These are phyloP conservation scores for Cryptococcus sp. DNA, from an alignment of 1,284 basidiomycete genomes.

Conservation along the genomic window DNA sequence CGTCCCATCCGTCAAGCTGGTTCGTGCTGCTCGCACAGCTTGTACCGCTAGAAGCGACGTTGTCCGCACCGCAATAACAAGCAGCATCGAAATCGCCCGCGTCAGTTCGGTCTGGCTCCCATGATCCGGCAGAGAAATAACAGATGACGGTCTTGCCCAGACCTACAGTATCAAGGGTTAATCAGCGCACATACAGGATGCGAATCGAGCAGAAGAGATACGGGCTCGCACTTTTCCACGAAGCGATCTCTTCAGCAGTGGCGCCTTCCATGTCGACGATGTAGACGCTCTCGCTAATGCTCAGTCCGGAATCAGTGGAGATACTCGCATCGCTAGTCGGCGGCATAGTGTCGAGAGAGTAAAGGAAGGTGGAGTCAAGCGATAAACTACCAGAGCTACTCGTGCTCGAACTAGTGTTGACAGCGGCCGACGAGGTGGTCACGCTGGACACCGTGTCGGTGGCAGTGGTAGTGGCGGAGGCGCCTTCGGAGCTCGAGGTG, in stretches of 20 bases:
- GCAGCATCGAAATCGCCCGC: slow-evolving; percentile 21
- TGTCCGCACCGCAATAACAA: slow-evolving; percentile 35
- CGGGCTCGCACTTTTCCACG: background rate
- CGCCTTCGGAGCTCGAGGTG: too few relatives aligned
- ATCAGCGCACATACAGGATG: background rate
- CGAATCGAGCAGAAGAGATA: too few relatives aligned
- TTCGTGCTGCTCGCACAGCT: slow-evolving; percentile 20
- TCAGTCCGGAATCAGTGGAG: slow-evolving; percentile 18
- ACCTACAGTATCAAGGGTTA: slow-evolving; percentile 1
- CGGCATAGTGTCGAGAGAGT: slow-evolving; percentile 25
- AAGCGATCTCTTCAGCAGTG: slow-evolving; percentile 16
- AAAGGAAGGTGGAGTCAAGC: slow-evolving; percentile 18
- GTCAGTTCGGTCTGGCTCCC: slow-evolving; percentile 34
- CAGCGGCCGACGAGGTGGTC: background rate
- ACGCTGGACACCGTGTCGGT: background rate
- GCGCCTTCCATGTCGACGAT: slow-evolving; percentile 26
- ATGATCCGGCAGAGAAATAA: slow-evolving; percentile 49
- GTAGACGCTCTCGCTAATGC: slow-evolving; percentile 23
- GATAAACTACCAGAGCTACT: background rate
- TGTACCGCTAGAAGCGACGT: slow-evolving; percentile 11
- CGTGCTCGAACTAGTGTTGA: background rate
- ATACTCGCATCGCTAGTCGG: slow-evolving; percentile 13
- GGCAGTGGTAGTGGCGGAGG: too few relatives aligned
- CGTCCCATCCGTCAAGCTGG: slow-evolving; percentile 39
- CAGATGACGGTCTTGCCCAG: slow-evolving; percentile 48